A percentile compares a stretch with the other conserved stretches of the same genome.
Conservation (phyloP, 2,329 filamentous ascomycete species). For the Thyridium curvatum region DNA sequence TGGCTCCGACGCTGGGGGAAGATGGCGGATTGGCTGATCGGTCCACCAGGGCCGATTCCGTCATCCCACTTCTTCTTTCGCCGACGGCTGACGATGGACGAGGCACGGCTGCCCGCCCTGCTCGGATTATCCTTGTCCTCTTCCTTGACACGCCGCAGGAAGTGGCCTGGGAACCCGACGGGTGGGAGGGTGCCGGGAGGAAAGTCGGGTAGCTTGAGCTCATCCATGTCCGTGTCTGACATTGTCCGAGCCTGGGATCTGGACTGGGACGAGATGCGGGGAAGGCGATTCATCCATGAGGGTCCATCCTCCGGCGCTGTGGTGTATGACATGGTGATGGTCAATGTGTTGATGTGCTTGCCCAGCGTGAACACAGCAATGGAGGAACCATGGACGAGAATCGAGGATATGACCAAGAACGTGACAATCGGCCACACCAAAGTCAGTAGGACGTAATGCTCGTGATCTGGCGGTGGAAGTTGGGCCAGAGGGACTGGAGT, state of each 20-base stretch:
- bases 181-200: conserved; percentile 69
- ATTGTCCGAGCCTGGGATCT: conserved; percentile 81
- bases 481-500: conserved; percentile 66
- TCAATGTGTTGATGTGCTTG: conserved; percentile 95
- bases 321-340: conserved; percentile 94
- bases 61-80: conserved; percentile 64
- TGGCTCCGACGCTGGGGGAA: conserved; percentile 50
- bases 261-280: conserved; percentile 58
- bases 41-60: conserved; percentile 74
- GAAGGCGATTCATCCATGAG: conserved; percentile 91
- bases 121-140: conserved; percentile 57
- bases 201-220: conserved; percentile 52
- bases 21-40: conserved; percentile 85
- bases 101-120: conserved; percentile 49
- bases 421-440: conserved; percentile 94
- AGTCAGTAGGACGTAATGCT: conserved; percentile 65
- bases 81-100: conserved; percentile 53
- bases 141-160: conserved; percentile 77
- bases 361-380: conserved; percentile 96
- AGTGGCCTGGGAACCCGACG: conserved; percentile 65
- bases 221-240: conserved; percentile 69
- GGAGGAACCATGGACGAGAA: conserved; percentile 94
- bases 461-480: conserved; percentile 47
- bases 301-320: conserved; percentile 81
- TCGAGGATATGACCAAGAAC: conserved; percentile 90